Evolutionary conservation across 2,329 filamentous ascomycete species (phyloP).

Genomic region (Lasiodiplodia gonubiensis): DNA sequence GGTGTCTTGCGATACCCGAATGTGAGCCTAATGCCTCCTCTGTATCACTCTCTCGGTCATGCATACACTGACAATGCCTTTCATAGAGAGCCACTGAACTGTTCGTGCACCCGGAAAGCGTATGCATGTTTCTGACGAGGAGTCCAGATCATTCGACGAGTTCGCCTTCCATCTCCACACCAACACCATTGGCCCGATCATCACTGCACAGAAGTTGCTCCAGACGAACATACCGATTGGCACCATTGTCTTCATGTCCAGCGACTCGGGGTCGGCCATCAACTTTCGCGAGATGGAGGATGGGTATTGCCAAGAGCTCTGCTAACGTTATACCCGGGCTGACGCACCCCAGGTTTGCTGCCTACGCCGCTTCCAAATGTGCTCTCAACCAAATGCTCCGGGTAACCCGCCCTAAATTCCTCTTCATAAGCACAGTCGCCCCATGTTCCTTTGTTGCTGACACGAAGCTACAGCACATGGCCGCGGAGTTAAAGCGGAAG

Average conservation of each 20-base stretch:
- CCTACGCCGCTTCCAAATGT: constrained; percentile 63
- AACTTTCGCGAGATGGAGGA: constrained; percentile 62
- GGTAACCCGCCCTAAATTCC: constrained; percentile 29
- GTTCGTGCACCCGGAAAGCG: constrained; percentile 41
- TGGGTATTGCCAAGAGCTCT: constrained; percentile 40
- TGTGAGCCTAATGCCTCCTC: constrained; percentile 47
- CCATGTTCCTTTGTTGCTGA: neutral
- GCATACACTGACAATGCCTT: constrained; percentile 15
- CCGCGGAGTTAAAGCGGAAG: constrained; percentile 59
- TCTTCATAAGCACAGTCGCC: neutral
- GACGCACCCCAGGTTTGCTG: constrained; percentile 52
- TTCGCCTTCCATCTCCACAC: constrained; percentile 63
- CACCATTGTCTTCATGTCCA: constrained; percentile 63
- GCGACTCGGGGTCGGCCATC: constrained; percentile 60
- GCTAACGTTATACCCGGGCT: constrained; percentile 1
- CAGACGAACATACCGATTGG: constrained; percentile 53
- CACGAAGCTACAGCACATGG: constrained; percentile 52
- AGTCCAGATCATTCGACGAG: constrained; percentile 55
- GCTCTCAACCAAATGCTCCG: constrained; percentile 63
- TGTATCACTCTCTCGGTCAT: neutral
- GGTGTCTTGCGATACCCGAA: constrained; percentile 63
- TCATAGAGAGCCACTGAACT: constrained; percentile 57
- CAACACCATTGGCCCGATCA: constrained; percentile 64
- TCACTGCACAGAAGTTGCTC: constrained; percentile 60
- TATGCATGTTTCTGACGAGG: constrained; percentile 11